Evolutionary conservation across 768 basidiomycete species (phyloP).

Genomic region (Pluteus cervinus): DNA sequence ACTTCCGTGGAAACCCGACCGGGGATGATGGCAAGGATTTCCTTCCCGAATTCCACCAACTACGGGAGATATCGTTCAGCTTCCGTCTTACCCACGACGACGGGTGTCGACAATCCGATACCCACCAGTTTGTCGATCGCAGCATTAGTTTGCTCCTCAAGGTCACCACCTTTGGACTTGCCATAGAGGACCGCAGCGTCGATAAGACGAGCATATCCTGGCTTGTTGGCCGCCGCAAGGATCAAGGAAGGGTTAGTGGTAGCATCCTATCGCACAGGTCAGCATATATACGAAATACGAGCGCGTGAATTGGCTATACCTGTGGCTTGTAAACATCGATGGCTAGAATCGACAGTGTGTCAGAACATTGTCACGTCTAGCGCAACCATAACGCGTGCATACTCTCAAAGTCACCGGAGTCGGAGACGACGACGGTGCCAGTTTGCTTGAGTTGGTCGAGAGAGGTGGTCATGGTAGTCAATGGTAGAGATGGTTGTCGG

Average conservation of each 20-base stretch:
- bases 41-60: slow-evolving; percentile 97
- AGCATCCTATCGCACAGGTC: slow-evolving; percentile 60
- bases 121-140: slow-evolving; percentile 87
- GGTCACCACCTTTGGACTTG: slow-evolving; percentile 74
- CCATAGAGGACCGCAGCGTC: slow-evolving; percentile 67
- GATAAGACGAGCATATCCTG: slow-evolving; percentile 78
- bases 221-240: slow-evolving; percentile 87
- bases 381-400: slow-evolving; percentile 12
- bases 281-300: slow-evolving; percentile 1
- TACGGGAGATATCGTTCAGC: slow-evolving; percentile 22
- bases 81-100: not conserved
- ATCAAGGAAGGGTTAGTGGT: slow-evolving; percentile 98
- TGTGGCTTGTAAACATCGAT: slow-evolving; percentile 97
- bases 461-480: slow-evolving; percentile 66
- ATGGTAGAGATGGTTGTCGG: slow-evolving; percentile 6
- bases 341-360: too few relatives aligned
- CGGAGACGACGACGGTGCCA: slow-evolving; percentile 94
- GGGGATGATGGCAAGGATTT: slow-evolving; percentile 92
- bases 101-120: slow-evolving; percentile 7
- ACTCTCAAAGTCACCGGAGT: slow-evolving; percentile 96
- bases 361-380: slow-evolving; percentile 11
- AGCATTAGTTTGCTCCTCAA: slow-evolving; percentile 69
- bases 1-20: slow-evolving; percentile 99
- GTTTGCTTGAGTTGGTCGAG: slow-evolving; percentile 83
- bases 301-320: slow-evolving; percentile 26